These are phyloP conservation scores for Saccharomycopsis crataegensis DNA, from an alignment of 1,139 yeast genomes.

Conservation along the genomic window DNA sequence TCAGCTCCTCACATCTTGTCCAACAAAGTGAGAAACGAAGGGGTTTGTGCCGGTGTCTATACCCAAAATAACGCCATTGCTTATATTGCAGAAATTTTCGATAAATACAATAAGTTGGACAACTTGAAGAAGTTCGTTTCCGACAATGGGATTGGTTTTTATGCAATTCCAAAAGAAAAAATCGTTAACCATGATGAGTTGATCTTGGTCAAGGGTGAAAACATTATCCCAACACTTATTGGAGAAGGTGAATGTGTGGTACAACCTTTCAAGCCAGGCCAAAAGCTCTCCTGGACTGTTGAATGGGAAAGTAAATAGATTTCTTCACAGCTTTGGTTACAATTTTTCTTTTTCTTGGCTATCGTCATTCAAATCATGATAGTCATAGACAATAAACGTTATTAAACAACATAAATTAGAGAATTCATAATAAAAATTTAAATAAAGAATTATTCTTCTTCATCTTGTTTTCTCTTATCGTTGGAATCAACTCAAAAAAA, in stretches of 20 bases:
- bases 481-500: no score
- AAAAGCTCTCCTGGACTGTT: constrained; percentile 61
- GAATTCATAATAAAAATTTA: not conserved
- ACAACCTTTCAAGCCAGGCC: constrained; percentile 89
- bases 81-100: constrained; percentile 84
- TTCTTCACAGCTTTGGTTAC: not conserved
- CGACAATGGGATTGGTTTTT: constrained; percentile 65
- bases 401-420: no score
- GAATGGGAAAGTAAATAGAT: constrained; percentile 48
- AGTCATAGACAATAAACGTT: not conserved
- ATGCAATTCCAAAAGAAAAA: constrained; percentile 43
- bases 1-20: constrained; percentile 93
- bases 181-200: constrained; percentile 40
- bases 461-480: no score
- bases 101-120: constrained; percentile 52
- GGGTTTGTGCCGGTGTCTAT: constrained; percentile 96
- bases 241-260: constrained; percentile 43
- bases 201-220: constrained; percentile 42
- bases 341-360: not conserved
- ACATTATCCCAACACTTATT: constrained; percentile 53
- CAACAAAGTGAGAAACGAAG: constrained; percentile 66
- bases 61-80: constrained; percentile 80
- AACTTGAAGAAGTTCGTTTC: constrained; percentile 68
- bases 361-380: not conserved
- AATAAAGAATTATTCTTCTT: not conserved